Evolutionary conservation across 2,329 filamentous ascomycete genomes (phyloP).

Genomic region (Lanzia echinophila): DNA sequence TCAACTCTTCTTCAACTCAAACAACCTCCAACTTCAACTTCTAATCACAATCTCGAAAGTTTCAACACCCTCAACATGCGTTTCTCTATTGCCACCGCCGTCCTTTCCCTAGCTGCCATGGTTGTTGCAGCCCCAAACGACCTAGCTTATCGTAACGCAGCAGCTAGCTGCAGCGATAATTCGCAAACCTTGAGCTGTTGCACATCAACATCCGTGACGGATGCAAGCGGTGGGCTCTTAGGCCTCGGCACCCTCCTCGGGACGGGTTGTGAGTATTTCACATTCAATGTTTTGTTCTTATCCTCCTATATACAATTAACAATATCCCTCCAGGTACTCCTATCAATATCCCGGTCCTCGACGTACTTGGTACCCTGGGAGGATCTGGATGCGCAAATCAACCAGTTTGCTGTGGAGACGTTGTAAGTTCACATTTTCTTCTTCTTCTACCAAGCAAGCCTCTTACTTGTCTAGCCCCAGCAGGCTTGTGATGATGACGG

Average conservation of each 20-base stretch:
- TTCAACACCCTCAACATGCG: constrained; percentile 19
- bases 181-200: constrained; percentile 10
- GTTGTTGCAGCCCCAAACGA: constrained; percentile 16
- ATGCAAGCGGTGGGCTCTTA: not conserved
- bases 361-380: no score
- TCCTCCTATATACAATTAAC: not conserved
- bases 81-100: constrained; percentile 16
- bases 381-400: not conserved
- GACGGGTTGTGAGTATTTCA: not conserved
- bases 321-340: not conserved
- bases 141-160: not conserved
- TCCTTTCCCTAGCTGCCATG: constrained; percentile 20
- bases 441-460: not conserved
- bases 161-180: not conserved
- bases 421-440: not conserved
- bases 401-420: not conserved
- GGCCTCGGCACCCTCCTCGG: not conserved
- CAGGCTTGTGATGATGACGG: constrained; percentile 2
- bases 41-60: not conserved
- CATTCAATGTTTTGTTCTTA: not conserved
- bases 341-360: not conserved
- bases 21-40: not conserved
- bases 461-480: constrained; percentile 4
- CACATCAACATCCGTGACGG: not conserved
- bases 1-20: not conserved